phyloP scores from a whole-genome alignment of 1,284 basidiomycete species.

The Xanthoconium separans region DNA sequence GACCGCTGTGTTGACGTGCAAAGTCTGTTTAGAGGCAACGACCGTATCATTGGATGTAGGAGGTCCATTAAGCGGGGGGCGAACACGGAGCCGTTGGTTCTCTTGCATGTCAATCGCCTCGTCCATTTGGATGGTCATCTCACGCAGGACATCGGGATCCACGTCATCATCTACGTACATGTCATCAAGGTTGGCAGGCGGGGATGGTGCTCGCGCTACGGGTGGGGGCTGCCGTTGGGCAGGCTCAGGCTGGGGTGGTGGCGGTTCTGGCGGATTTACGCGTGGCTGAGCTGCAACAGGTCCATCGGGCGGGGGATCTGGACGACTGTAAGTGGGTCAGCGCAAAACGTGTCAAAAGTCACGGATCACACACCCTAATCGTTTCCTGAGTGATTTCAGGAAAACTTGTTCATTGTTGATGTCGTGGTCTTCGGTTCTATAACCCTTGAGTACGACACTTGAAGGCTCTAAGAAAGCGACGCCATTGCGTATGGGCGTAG shows the following conservation, averaged over 20 bases:
- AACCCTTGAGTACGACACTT: slow-evolving; percentile 57
- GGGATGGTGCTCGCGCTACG: slow-evolving; percentile 5
- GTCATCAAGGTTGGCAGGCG: slow-evolving; percentile 19
- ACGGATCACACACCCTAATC: slow-evolving; percentile 55
- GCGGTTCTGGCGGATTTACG: slow-evolving; percentile 6
- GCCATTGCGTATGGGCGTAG: slow-evolving; percentile 60
- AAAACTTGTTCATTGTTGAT: slow-evolving; percentile 52
- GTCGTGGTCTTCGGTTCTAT: slow-evolving; percentile 59
- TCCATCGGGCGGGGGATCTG: slow-evolving; percentile 23
- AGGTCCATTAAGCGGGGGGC: not conserved
- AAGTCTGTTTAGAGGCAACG: not conserved
- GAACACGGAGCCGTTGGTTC: not conserved
- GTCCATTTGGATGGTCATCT: slow-evolving; percentile 24
- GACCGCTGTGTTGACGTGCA: not conserved
- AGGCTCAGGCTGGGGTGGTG: slow-evolving; percentile 5
- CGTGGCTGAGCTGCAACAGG: slow-evolving; percentile 5
- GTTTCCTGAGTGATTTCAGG: slow-evolving; percentile 48
- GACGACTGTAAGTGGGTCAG: slow-evolving; percentile 19
- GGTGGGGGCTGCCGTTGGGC: slow-evolving; percentile 9
- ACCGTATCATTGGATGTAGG: slow-evolving; percentile 7
- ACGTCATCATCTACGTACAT: slow-evolving; percentile 29
- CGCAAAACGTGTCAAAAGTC: not conserved
- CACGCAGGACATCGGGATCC: slow-evolving; percentile 31
- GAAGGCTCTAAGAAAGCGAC: slow-evolving; percentile 68
- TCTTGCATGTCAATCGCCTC: slow-evolving; percentile 5